Percentiles rank a stretch among this genome's conserved stretches.
Evolutionary conservation across 2,329 filamentous ascomycete genomes (phyloP).

Genomic region (Colletotrichum eremochloae): DNA sequence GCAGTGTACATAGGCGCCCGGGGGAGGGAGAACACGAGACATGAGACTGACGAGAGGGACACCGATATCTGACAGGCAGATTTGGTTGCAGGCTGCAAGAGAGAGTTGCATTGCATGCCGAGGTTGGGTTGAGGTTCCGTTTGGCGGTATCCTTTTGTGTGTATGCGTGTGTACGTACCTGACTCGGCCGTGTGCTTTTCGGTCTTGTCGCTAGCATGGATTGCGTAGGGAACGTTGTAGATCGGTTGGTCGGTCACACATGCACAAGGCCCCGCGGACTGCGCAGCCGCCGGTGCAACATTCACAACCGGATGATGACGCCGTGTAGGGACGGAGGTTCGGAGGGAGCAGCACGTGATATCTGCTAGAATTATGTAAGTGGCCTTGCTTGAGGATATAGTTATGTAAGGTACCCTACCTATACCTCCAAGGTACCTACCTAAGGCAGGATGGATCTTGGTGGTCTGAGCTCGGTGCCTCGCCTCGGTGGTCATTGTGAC

Average conservation of each 20-base stretch:
- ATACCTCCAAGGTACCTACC: no score
- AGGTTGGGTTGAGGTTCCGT: neutral
- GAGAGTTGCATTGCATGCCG: conserved; percentile 3
- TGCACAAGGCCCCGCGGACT: conserved; percentile 17
- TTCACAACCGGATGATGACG: neutral
- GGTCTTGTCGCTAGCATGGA: neutral
- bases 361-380: neutral
- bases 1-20: conserved; percentile 5
- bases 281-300: neutral
- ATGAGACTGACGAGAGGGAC: neutral
- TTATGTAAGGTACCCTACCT: no score
- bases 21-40: neutral
- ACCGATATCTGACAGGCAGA: conserved; percentile 3
- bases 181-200: neutral
- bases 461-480: conserved; percentile 16
- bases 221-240: neutral
- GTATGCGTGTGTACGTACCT: neutral
- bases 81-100: conserved; percentile 2
- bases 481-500: conserved; percentile 16
- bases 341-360: neutral
- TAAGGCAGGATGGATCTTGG: neutral
- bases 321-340: neutral
- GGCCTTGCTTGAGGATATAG: neutral
- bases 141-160: neutral
- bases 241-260: neutral